Conservation (phyloP, 345 rosid species). For the Erucastrum elatum region DNA sequence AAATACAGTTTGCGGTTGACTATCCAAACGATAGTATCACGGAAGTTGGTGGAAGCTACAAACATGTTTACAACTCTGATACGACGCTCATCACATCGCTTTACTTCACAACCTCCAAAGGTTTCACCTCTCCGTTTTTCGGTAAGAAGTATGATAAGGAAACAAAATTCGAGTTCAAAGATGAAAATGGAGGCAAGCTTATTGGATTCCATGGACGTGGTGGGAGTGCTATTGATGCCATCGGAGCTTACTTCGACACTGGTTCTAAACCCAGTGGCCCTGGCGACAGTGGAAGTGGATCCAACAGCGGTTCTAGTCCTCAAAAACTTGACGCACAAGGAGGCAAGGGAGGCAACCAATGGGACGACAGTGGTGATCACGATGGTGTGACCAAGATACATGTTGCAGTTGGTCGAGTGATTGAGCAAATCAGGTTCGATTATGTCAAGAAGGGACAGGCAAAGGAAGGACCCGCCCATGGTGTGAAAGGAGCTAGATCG, state of each 20-base stretch:
- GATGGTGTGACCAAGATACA: constrained; percentile 23
- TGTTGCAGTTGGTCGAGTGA: not conserved
- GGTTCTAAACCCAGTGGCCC: constrained; percentile 4
- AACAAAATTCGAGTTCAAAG: not conserved
- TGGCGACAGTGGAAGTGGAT: not conserved
- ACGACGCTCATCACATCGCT: not conserved
- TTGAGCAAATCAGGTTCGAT: not conserved
- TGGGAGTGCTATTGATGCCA: constrained; percentile 13
- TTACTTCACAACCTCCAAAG: not conserved
- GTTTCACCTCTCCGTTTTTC: not conserved
- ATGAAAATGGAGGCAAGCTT: not conserved
- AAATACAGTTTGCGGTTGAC: not conserved
- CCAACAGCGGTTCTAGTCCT: not conserved
- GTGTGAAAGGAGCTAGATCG: not conserved
- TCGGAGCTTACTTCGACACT: constrained; percentile 25
- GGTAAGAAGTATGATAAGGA: not conserved
- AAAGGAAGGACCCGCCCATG: not conserved
- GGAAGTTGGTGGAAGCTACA: not conserved
- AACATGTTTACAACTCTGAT: not conserved
- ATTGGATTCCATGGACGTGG: constrained; percentile 17
- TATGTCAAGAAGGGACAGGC: not conserved
- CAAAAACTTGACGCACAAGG: constrained; percentile 26
- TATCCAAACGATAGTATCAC: not conserved
- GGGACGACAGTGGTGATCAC: constrained; percentile 34
- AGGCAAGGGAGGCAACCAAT: constrained; percentile 25